Conservation (phyloP, 2,329 filamentous ascomycete species). For the Aspergillus eucalypticola region DNA sequence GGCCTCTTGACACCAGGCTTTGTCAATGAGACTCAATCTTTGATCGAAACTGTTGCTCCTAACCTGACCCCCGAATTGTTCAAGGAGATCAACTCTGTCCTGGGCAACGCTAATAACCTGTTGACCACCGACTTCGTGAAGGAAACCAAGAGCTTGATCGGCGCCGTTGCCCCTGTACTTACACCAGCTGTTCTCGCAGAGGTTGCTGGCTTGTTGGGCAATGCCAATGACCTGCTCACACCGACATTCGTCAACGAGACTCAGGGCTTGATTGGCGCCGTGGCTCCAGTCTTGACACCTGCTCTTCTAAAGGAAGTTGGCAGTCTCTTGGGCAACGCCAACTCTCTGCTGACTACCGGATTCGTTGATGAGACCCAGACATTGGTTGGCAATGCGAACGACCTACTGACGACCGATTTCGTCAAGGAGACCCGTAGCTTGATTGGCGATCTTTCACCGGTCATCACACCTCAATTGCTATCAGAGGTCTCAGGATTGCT, state of each 20-base stretch:
- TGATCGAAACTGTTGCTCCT: conserved; percentile 25
- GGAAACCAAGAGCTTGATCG: conserved; percentile 22
- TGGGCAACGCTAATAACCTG: conserved; percentile 26
- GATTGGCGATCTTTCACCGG: conserved; percentile 16
- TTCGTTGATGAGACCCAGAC: conserved; percentile 31
- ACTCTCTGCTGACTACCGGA: conserved; percentile 34
- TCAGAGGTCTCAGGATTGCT: conserved; percentile 22
- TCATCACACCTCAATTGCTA: conserved; percentile 23
- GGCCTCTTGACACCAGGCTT: conserved; percentile 34
- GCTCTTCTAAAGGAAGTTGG: conserved; percentile 26
- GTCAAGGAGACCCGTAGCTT: conserved; percentile 23
- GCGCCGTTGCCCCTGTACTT: conserved; percentile 18
- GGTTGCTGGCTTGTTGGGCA: conserved; percentile 22
- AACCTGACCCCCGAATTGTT: conserved; percentile 27
- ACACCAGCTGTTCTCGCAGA: conserved; percentile 24
- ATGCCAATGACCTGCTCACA: conserved; percentile 28
- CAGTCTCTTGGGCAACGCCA: conserved; percentile 28
- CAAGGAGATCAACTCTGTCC: conserved; percentile 20
- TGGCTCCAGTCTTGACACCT: conserved; percentile 28
- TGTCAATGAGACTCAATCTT: conserved; percentile 25
- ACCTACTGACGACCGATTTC: conserved; percentile 25
- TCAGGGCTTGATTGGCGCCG: conserved; percentile 23
- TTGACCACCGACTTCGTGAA: conserved; percentile 25
- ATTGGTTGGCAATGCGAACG: conserved; percentile 25
- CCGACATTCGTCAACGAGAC: conserved; percentile 29